Base-by-base conservation (phyloP, 2,329 filamentous ascomycete genomes). In the Ophiocordyceps sinensis region DNA sequence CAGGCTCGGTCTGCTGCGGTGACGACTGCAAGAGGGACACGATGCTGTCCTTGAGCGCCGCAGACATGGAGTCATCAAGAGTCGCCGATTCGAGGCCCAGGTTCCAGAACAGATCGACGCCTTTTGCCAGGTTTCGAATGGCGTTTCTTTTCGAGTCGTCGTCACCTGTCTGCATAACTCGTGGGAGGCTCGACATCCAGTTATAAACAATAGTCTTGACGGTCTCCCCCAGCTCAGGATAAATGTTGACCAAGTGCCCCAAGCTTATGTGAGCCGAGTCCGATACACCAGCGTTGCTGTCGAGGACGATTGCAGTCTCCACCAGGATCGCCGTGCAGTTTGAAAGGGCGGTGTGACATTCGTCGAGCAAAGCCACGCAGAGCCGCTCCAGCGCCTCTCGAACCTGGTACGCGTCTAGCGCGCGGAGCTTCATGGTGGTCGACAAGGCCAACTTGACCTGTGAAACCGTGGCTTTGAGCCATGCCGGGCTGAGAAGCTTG, bases 401-500 rank as follows among this genome's bases (percentile, higher is more conserved):
- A 17, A 96, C 79, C 40, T 87, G 78, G 4, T 63, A 53, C 29
- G 82, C 75, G 37, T 82, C 73, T 54, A 89, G 80, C 32, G 68
- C 75, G 14, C 84, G 79, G 28, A 95, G 59, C 51, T 81, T 86
- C 47, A 91, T 68, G 15, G 95, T 71, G 31, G 79, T 83, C 5
- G 79, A 75, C 14, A 98, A 65, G 1, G 87, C 88, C 41, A 91
- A 70, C 55, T 88, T 89, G 41, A 96, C 73, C 56, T 96, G 88
- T 2, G 73, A 70, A 3, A 77, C 67, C 2, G 89, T 94, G 8
- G 84, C 86, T 45, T 77, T 79, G 1, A 94, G 64, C 91, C 91
- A 98, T 11, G 68, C 54, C 8, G 59, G 51, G 36, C 66, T 66
- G 37, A 74, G 52, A 2, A 67, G 49, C 51, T 69, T 60, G 14